Percentiles rank a stretch among this genome's conserved stretches.
Conservation (phyloP, 1,284 basidiomycete species). For the Sporisorium scitamineum region DNA sequence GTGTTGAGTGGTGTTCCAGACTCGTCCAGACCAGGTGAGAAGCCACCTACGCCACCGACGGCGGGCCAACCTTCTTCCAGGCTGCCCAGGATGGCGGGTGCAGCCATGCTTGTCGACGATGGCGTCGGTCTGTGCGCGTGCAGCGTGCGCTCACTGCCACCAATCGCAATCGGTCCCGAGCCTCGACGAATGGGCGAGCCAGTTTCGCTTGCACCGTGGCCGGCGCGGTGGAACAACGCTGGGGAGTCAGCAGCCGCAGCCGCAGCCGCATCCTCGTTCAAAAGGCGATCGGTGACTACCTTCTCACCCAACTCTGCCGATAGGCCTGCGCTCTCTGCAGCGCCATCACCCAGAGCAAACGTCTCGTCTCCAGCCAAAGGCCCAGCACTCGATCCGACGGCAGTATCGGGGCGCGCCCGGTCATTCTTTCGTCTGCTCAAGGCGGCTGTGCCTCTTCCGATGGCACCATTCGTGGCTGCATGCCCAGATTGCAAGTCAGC, state of each 20-base stretch:
- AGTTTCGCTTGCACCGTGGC: conserved; percentile 16
- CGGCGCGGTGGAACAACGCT: conserved; percentile 7
- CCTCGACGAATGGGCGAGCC: conserved; percentile 36
- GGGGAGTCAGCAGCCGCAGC: neutral
- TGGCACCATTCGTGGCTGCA: conserved; percentile 7
- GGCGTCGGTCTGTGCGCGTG: conserved; percentile 19
- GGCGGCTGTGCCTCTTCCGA: conserved; percentile 31
- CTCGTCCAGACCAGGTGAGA: conserved; percentile 52
- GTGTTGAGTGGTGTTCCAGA: conserved; percentile 72
- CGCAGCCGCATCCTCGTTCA: conserved; percentile 22
- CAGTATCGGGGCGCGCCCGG: conserved; percentile 54
- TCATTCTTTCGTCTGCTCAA: conserved; percentile 40
- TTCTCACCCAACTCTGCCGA: conserved; percentile 31
- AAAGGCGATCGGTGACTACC: conserved; percentile 34
- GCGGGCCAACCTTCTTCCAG: conserved; percentile 32
- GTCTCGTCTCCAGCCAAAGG: conserved; percentile 40
- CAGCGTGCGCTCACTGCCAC: conserved; percentile 22
- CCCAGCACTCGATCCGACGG: conserved; percentile 39
- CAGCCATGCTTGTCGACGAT: conserved; percentile 9
- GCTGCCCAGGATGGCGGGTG: conserved; percentile 16
- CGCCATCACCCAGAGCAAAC: conserved; percentile 11
- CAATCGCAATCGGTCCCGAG: conserved; percentile 38
- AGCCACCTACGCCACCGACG: conserved; percentile 25
- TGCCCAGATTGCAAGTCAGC: conserved; percentile 19
- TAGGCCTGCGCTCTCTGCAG: conserved; percentile 4